These are phyloP conservation scores for Nigrograna mackinnonii DNA, from an alignment of 2,329 filamentous ascomycete species.

Conservation along the genomic window DNA sequence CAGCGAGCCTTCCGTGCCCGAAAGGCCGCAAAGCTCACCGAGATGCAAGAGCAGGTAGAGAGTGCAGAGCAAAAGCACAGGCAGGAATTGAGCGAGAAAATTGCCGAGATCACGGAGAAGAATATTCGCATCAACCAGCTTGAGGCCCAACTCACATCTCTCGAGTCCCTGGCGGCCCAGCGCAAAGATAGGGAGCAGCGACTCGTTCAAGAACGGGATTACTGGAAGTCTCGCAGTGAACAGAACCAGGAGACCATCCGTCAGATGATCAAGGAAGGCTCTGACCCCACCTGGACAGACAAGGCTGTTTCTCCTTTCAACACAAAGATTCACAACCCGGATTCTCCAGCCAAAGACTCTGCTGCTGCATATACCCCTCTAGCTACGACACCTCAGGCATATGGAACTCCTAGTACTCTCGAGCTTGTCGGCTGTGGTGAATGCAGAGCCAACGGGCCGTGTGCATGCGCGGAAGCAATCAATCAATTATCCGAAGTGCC, in stretches of 20 bases:
- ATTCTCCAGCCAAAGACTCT: constrained; percentile 15
- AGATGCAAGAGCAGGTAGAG: constrained; percentile 52
- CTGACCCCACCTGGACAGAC: too few relatives aligned
- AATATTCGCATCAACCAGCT: constrained; percentile 6
- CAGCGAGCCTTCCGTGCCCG: constrained; percentile 90
- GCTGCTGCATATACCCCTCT: constrained; percentile 11
- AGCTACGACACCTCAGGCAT: constrained; percentile 1
- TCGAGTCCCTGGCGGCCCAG: too few relatives aligned
- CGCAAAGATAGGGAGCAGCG: constrained; percentile 14
- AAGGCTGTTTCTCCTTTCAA: too few relatives aligned
- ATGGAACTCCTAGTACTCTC: constrained; percentile 17
- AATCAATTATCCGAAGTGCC: constrained; percentile 10
- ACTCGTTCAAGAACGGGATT: constrained; percentile 14
- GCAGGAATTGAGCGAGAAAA: constrained; percentile 15
- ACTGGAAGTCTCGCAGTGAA: constrained; percentile 18
- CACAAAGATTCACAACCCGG: too few relatives aligned
- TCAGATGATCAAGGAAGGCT: too few relatives aligned
- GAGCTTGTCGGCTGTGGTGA: constrained; percentile 23
- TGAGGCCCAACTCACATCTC: constrained; percentile 7
- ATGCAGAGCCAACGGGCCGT: constrained; percentile 32
- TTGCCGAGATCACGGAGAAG: constrained; percentile 13
- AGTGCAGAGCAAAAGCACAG: constrained; percentile 16
- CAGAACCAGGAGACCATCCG: constrained; percentile 1
- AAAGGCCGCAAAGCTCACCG: constrained; percentile 80
- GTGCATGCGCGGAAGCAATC: constrained; percentile 35